A percentile compares a stretch with the other conserved stretches of the same genome.
Evolutionary conservation across 257 asterid species (phyloP).

Genomic region (Forsythia suspensa): DNA sequence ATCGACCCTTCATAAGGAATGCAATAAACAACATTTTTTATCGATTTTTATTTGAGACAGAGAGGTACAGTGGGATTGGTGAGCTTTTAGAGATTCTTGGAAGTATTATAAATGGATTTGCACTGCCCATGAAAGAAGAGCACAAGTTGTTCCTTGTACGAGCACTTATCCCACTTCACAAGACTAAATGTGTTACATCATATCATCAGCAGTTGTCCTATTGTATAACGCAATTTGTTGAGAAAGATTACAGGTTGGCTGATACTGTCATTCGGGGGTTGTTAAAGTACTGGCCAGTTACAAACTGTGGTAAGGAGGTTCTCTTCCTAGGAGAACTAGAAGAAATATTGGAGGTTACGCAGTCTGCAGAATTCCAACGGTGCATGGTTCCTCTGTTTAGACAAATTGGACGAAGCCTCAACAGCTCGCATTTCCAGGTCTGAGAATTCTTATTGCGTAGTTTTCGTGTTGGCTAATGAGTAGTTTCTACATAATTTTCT

Average conservation of each 20-base stretch:
- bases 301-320: conserved; percentile 87
- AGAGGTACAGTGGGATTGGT: conserved; percentile 70
- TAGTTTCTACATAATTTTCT: conserved; percentile 4
- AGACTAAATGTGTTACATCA: conserved; percentile 59
- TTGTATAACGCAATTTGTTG: conserved; percentile 78
- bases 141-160: conserved; percentile 82
- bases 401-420: conserved; percentile 77
- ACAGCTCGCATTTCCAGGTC: conserved; percentile 92
- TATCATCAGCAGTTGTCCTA: conserved; percentile 84
- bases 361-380: conserved; percentile 74
- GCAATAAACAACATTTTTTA: conserved; percentile 75
- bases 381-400: conserved; percentile 82
- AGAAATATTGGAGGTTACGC: conserved; percentile 81
- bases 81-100: conserved; percentile 92
- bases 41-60: conserved; percentile 81
- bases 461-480: neutral
- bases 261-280: conserved; percentile 71
- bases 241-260: conserved; percentile 82
- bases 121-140: conserved; percentile 94
- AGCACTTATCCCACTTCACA: conserved; percentile 83
- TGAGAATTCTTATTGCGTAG: neutral
- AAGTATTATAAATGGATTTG: conserved; percentile 84
- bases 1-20: conserved; percentile 86
- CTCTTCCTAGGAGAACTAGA: conserved; percentile 86
- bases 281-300: conserved; percentile 87